Evolutionary conservation across 495 filamentous ascomycete species (phyloP).

Genomic region (Bacidia gigantensis): DNA sequence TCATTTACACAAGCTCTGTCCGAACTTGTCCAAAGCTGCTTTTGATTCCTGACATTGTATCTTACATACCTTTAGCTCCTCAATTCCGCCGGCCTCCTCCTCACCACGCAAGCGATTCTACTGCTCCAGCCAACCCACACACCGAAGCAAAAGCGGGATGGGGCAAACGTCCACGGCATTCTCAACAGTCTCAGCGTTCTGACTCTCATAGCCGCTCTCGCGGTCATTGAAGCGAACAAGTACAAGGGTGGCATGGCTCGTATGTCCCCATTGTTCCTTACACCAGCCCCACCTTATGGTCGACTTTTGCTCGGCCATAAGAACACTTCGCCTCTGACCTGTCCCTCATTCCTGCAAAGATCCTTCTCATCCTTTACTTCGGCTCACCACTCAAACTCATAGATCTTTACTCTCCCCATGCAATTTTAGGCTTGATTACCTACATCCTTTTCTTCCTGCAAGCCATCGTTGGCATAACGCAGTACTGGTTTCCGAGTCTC

Average conservation of each 20-base stretch:
- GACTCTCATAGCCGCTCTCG: constrained; percentile 49
- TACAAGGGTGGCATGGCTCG: constrained; percentile 38
- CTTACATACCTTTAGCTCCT: constrained; percentile 39
- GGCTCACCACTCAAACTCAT: not conserved
- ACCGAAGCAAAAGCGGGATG: constrained; percentile 53
- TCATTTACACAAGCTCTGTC: not conserved
- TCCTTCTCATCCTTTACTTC: not conserved
- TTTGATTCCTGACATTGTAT: constrained; percentile 3
- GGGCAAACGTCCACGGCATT: constrained; percentile 52
- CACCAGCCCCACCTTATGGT: not conserved
- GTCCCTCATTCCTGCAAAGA: not conserved
- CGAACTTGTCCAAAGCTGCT: not conserved
- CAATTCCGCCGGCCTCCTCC: constrained; percentile 58
- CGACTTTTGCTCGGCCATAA: not conserved
- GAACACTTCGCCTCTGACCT: too few relatives aligned
- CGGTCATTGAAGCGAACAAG: constrained; percentile 78
- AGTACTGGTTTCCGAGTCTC: constrained; percentile 55
- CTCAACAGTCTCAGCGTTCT: constrained; percentile 51
- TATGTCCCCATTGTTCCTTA: not conserved
- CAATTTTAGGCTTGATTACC: constrained; percentile 65
- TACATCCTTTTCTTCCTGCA: constrained; percentile 58
- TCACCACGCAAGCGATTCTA: constrained; percentile 65
- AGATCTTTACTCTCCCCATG: constrained; percentile 65
- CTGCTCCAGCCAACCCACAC: constrained; percentile 81
- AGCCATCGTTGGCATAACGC: constrained; percentile 61